Conservation (phyloP, 1,284 basidiomycete species). For the Pyrrhoderma noxium region DNA sequence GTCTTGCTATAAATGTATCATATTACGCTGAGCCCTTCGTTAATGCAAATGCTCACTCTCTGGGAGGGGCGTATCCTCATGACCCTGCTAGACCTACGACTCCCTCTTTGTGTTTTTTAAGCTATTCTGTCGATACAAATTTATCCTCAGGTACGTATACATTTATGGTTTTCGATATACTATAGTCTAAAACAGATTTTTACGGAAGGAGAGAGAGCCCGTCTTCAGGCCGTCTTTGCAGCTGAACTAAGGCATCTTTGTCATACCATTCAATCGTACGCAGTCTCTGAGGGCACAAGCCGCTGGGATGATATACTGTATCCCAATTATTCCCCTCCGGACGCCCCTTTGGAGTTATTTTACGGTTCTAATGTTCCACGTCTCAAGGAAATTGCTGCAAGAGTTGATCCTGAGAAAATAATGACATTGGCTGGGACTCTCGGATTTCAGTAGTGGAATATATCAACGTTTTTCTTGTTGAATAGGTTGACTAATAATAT, state of each 20-base stretch:
- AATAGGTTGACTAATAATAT: too few relatives aligned
- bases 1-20: background rate
- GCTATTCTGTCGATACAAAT: background rate
- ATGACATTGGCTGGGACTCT: slow-evolving; percentile 14
- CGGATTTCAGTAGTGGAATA: slow-evolving; percentile 1
- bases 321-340: slow-evolving; percentile 18
- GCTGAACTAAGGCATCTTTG: slow-evolving; percentile 1
- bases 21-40: slow-evolving; percentile 7
- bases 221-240: background rate
- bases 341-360: slow-evolving; percentile 16
- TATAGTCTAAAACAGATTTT: background rate
- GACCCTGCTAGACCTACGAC: background rate
- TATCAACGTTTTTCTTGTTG: too few relatives aligned
- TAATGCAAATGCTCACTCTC: slow-evolving; percentile 7
- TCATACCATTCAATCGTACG: slow-evolving; percentile 7
- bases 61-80: slow-evolving; percentile 15
- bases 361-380: slow-evolving; percentile 17
- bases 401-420: slow-evolving; percentile 6
- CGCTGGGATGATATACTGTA: slow-evolving; percentile 17
- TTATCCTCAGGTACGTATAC: background rate
- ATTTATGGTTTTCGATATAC: background rate
- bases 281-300: slow-evolving; percentile 11
- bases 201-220: background rate
- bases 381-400: slow-evolving; percentile 2
- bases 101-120: background rate